phyloP scores from a whole-genome alignment of 1,139 yeast genomes.

The Nadsonia commutata region DNA sequence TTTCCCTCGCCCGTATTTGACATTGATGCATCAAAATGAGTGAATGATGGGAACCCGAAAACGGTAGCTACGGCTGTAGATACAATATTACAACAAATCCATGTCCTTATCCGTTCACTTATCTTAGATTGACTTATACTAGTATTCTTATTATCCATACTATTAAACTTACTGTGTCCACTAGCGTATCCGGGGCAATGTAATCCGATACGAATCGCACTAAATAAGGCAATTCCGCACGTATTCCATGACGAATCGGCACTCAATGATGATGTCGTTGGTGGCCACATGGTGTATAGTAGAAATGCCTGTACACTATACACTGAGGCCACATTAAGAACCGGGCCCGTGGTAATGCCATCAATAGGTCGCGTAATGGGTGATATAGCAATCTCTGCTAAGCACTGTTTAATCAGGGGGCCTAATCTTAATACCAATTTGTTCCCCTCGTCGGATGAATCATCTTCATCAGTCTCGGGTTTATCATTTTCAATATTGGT shows the following conservation, averaged over 20 bases:
- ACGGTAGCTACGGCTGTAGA: constrained; percentile 84
- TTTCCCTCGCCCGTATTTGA: constrained; percentile 31
- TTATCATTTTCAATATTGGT: constrained; percentile 35
- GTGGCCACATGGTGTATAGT: constrained; percentile 88
- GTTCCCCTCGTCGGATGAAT: too few species aligned
- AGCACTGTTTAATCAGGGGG: constrained; percentile 55
- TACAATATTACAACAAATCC: constrained; percentile 87
- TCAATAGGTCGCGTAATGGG: constrained; percentile 81
- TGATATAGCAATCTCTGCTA: constrained; percentile 78
- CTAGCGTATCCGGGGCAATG: constrained; percentile 55
- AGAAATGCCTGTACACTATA: constrained; percentile 88
- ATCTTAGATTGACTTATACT: constrained; percentile 26
- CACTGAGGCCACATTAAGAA: constrained; percentile 80
- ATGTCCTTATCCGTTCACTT: constrained; percentile 70
- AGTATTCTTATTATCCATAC: constrained; percentile 22
- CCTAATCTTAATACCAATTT: not conserved
- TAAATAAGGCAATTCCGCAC: constrained; percentile 80
- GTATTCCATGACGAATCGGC: constrained; percentile 96
- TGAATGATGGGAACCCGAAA: constrained; percentile 89
- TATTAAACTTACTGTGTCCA: constrained; percentile 31
- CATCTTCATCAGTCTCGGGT: too few species aligned
- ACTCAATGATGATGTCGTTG: constrained; percentile 79
- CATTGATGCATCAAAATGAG: constrained; percentile 65
- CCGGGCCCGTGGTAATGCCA: constrained; percentile 47
- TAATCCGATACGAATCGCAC: constrained; percentile 80